A percentile compares a stretch with the other conserved stretches of the same genome.
Evolutionary conservation across 2,329 filamentous ascomycete species (phyloP).

Genomic region (Lojkania enalia): DNA sequence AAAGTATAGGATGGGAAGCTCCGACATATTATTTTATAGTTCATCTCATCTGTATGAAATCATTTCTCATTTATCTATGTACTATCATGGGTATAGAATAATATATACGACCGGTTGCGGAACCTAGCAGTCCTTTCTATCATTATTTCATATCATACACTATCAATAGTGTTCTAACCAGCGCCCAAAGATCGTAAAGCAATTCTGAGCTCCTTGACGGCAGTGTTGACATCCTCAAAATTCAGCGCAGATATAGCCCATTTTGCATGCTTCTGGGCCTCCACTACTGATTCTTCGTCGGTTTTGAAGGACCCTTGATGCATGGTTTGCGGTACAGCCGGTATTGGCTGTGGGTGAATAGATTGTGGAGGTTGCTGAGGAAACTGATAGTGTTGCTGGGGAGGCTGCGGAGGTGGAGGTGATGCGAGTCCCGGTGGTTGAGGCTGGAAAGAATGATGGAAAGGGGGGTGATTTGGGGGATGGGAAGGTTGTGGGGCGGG

Average conservation of each 20-base stretch:
- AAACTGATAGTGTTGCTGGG: slow-evolving; percentile 9
- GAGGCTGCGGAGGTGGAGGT: neutral
- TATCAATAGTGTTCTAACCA: slow-evolving; percentile 39
- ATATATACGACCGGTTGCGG: neutral
- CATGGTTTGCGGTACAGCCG: slow-evolving; percentile 12
- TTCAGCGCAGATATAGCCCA: slow-evolving; percentile 97
- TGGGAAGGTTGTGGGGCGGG: slow-evolving; percentile 12
- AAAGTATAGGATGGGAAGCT: too few relatives aligned
- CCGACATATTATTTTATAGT: too few relatives aligned
- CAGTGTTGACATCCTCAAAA: slow-evolving; percentile 92
- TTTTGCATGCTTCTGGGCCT: slow-evolving; percentile 92
- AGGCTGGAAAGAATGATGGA: slow-evolving; percentile 8
- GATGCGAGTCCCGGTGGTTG: slow-evolving; percentile 14
- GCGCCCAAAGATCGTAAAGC: slow-evolving; percentile 74
- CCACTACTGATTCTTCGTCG: slow-evolving; percentile 72
- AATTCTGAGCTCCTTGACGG: slow-evolving; percentile 77
- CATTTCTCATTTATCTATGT: slow-evolving; percentile 3
- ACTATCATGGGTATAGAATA: slow-evolving; percentile 4
- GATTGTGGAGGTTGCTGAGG: slow-evolving; percentile 23
- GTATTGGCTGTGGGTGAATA: slow-evolving; percentile 20
- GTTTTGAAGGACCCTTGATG: slow-evolving; percentile 52
- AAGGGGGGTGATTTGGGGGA: slow-evolving; percentile 2
- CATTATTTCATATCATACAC: slow-evolving; percentile 8
- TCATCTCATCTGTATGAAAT: too few relatives aligned
- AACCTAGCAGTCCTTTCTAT: too few relatives aligned